These are phyloP conservation scores for Medakamo hakoo DNA, from an alignment of 139 green algal genomes.

Conservation along the genomic window DNA sequence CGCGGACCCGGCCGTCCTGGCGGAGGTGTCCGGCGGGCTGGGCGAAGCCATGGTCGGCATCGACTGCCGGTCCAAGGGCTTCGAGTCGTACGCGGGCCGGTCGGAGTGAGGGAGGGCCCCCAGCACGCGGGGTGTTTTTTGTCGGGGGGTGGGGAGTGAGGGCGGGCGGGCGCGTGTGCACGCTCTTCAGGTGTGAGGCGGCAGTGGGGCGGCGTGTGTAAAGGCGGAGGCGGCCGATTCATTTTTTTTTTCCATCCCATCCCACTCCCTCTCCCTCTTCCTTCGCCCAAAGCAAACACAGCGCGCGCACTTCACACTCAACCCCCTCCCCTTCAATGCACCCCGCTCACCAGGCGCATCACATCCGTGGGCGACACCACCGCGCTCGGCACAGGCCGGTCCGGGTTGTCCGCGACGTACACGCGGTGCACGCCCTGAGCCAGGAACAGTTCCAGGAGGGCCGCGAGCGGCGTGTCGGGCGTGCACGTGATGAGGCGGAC, in stretches of 20 bases:
- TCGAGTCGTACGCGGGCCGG: constrained; percentile 65
- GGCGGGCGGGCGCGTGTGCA: no score
- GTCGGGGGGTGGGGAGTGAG: no score
- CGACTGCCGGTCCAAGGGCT: constrained; percentile 68
- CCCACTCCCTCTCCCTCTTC: no score
- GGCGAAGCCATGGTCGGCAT: constrained; percentile 98
- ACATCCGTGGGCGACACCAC: constrained; percentile 23
- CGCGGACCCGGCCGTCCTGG: constrained; percentile 89
- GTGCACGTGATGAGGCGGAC: neutral
- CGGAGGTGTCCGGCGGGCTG: constrained; percentile 76
- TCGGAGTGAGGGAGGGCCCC: constrained; percentile 52
- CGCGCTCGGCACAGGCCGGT: constrained; percentile 1
- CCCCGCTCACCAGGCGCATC: constrained; percentile 6
- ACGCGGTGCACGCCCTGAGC: constrained; percentile 14
- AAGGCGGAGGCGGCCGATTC: no score
- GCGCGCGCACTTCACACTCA: no score
- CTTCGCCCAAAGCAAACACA: no score
- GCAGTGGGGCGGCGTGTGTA: no score
- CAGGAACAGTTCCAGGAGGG: neutral
- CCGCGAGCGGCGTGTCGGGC: neutral
- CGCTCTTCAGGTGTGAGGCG: no score
- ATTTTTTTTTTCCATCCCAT: no score
- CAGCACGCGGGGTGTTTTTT: no score
- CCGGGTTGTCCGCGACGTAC: constrained; percentile 12
- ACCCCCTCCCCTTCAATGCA: constrained; percentile 6